Conservation (phyloP, 2,329 filamentous ascomycete genomes). For the Colletotrichum zoysiae region DNA sequence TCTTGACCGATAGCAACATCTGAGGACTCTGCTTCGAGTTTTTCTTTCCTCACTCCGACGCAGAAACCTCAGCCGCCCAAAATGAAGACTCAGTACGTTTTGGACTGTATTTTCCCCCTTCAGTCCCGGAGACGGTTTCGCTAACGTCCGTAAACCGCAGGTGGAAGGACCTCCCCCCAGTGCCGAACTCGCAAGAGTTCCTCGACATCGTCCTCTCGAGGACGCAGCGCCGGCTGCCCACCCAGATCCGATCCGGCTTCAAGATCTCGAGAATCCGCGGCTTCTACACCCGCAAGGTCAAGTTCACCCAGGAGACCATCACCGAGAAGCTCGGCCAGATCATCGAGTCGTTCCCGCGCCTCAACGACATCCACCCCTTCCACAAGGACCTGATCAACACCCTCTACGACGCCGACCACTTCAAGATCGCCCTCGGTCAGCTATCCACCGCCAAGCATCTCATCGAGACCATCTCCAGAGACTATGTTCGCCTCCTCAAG, state of each 20-base stretch:
- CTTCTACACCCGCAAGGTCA: slow-evolving; percentile 79
- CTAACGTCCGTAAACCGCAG: slow-evolving; percentile 27
- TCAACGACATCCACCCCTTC: slow-evolving; percentile 96
- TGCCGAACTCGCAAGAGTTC: slow-evolving; percentile 94
- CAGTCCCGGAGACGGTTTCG: background rate
- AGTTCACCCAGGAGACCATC: slow-evolving; percentile 97
- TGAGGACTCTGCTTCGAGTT: slow-evolving; percentile 39
- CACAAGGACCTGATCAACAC: slow-evolving; percentile 91
- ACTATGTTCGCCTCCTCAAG: slow-evolving; percentile 87
- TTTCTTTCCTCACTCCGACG: background rate
- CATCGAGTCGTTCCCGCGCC: slow-evolving; percentile 90
- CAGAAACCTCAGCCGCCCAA: slow-evolving; percentile 36
- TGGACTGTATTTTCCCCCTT: no score
- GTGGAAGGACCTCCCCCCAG: slow-evolving; percentile 85
- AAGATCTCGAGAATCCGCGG: slow-evolving; percentile 82
- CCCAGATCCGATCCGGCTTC: slow-evolving; percentile 95
- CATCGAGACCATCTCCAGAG: slow-evolving; percentile 94
- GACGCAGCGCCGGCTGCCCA: slow-evolving; percentile 92
- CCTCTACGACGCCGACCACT: slow-evolving; percentile 98
- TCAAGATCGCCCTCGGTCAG: slow-evolving; percentile 95
- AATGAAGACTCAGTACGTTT: slow-evolving; percentile 43
- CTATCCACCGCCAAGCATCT: slow-evolving; percentile 95
- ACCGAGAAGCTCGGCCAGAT: slow-evolving; percentile 92
- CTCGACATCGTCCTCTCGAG: slow-evolving; percentile 96
- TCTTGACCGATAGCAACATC: slow-evolving; percentile 38